phyloP scores from a whole-genome alignment of 768 basidiomycete species.

The Phylloporus sp. region DNA sequence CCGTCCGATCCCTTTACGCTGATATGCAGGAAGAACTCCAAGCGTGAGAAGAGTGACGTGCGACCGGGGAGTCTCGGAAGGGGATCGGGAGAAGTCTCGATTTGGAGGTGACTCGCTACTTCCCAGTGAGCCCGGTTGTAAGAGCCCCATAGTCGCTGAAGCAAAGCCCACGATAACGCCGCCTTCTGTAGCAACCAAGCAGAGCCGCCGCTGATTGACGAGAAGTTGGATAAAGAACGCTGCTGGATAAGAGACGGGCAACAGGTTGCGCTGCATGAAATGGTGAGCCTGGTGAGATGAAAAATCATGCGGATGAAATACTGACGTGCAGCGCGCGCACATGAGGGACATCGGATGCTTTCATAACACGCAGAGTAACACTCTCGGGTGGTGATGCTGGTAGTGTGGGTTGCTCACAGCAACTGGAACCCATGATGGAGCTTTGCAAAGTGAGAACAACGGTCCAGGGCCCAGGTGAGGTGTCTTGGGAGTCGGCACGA shows the following conservation, averaged over 20 bases:
- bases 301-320: neutral
- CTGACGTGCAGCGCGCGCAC: slow-evolving; percentile 28
- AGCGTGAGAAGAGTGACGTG: slow-evolving; percentile 29
- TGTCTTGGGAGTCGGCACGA: slow-evolving; percentile 11
- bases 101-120: neutral
- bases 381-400: slow-evolving; percentile 4
- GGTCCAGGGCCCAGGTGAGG: too few species aligned
- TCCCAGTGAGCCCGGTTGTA: neutral
- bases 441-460: too few species aligned
- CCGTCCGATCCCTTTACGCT: slow-evolving; percentile 28
- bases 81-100: neutral
- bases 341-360: slow-evolving; percentile 25
- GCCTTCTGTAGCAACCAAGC: slow-evolving; percentile 25
- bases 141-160: slow-evolving; percentile 20
- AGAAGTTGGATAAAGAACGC: slow-evolving; percentile 33
- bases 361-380: slow-evolving; percentile 25
- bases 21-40: slow-evolving; percentile 26
- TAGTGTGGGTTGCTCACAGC: neutral
- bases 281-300: slow-evolving; percentile 1
- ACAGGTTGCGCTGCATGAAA: slow-evolving; percentile 18
- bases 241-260: slow-evolving; percentile 26
- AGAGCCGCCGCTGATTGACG: slow-evolving; percentile 27
- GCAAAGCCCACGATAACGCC: slow-evolving; percentile 25
- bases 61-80: slow-evolving; percentile 9
- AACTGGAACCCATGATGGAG: slow-evolving; percentile 8